These are phyloP conservation scores for Manihot esculenta DNA, from an alignment of 441 rosid genomes.

Conservation along the genomic window DNA sequence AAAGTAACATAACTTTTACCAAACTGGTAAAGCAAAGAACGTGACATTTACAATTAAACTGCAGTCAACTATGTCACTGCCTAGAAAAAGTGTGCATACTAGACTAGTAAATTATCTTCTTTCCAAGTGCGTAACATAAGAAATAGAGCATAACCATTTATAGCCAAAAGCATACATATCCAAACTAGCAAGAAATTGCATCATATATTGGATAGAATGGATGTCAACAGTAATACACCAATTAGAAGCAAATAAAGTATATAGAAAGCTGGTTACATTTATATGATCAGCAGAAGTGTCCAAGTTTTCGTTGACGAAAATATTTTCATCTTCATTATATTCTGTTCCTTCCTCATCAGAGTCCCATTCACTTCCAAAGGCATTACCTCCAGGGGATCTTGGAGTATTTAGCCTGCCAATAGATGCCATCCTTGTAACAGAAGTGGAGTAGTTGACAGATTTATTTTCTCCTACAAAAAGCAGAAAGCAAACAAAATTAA, in stretches of 20 bases:
- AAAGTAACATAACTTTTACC: not conserved
- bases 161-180: not conserved
- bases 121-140: slow-evolving; percentile 1
- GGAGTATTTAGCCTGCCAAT: slow-evolving; percentile 52
- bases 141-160: not conserved
- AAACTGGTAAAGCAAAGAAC: not conserved
- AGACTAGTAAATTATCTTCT: slow-evolving; percentile 3
- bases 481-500: not conserved
- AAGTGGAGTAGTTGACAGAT: slow-evolving; percentile 36
- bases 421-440: slow-evolving; percentile 43
- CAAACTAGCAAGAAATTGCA: slow-evolving; percentile 6
- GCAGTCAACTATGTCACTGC: not conserved
- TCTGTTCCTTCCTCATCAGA: slow-evolving; percentile 66
- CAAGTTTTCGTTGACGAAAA: slow-evolving; percentile 26
- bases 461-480: slow-evolving; percentile 38
- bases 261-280: slow-evolving; percentile 20
- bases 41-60: not conserved
- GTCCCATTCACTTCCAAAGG: slow-evolving; percentile 43
- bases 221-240: not conserved
- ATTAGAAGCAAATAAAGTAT: not conserved
- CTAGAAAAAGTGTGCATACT: slow-evolving; percentile 1
- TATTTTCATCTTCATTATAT: slow-evolving; percentile 35
- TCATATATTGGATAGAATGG: not conserved
- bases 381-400: slow-evolving; percentile 49
- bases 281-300: slow-evolving; percentile 28